Conservation (phyloP, 1,139 yeast species). For the Geotrichum fermentans region DNA sequence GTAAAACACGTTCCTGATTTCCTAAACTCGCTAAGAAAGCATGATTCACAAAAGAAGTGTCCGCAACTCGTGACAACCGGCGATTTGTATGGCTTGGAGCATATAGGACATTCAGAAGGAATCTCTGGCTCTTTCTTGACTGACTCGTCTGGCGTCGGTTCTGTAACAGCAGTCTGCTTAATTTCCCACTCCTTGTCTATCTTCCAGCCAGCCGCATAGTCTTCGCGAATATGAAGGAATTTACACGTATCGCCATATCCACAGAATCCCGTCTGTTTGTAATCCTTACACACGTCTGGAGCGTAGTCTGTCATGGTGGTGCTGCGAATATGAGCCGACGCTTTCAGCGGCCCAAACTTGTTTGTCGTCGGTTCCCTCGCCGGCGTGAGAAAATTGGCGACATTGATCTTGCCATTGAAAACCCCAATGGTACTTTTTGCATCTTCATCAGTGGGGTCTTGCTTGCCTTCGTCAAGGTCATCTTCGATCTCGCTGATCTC, state of each 20-base stretch:
- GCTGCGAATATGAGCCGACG: constrained; percentile 56
- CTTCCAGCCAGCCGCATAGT: constrained; percentile 70
- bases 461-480: neutral
- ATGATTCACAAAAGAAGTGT: constrained; percentile 62
- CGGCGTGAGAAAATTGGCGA: constrained; percentile 13
- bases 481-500: neutral
- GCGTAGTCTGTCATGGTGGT: constrained; percentile 84
- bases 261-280: constrained; percentile 85
- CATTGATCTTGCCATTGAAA: constrained; percentile 17
- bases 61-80: constrained; percentile 63
- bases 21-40: constrained; percentile 53
- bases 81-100: constrained; percentile 50
- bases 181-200: constrained; percentile 69
- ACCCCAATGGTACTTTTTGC: constrained; percentile 14
- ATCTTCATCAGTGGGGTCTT: neutral
- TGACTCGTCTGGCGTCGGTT: constrained; percentile 14
- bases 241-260: constrained; percentile 99
- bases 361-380: neutral
- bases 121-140: constrained; percentile 20
- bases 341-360: constrained; percentile 40
- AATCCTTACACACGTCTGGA: constrained; percentile 94
- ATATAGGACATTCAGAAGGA: constrained; percentile 54
- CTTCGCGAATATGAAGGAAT: constrained; percentile 85
- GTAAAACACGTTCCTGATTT: constrained; percentile 54
- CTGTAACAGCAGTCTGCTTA: constrained; percentile 21